These are phyloP conservation scores for Cordyceps cateniannulata DNA, from an alignment of 2,329 filamentous ascomycete genomes.

Conservation along the genomic window DNA sequence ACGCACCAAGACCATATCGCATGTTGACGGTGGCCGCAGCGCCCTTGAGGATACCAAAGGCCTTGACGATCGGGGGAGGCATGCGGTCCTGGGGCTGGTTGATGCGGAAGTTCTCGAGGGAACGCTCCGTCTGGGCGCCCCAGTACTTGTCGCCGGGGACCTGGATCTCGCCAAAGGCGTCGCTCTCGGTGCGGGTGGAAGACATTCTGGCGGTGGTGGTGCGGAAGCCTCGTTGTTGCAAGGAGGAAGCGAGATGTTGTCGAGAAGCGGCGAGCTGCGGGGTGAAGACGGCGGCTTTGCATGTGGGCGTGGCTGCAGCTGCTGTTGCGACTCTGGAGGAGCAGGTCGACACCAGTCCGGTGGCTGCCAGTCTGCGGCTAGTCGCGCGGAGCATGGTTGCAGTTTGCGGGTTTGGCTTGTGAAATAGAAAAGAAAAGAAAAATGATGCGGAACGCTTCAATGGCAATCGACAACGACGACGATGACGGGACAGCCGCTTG, in stretches of 20 bases:
- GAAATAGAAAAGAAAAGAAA: not conserved
- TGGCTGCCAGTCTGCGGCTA: slow-evolving; percentile 4
- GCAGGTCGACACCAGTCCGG: slow-evolving; percentile 1
- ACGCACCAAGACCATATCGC: slow-evolving; percentile 73
- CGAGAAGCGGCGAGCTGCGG: slow-evolving; percentile 1
- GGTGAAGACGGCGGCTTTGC: not conserved
- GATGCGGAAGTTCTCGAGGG: slow-evolving; percentile 96
- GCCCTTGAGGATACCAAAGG: slow-evolving; percentile 95
- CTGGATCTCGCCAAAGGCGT: slow-evolving; percentile 96
- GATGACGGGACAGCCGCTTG: not conserved
- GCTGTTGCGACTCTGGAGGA: slow-evolving; percentile 4
- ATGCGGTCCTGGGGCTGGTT: slow-evolving; percentile 99
- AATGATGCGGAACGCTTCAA: slow-evolving; percentile 2
- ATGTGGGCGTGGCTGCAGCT: slow-evolving; percentile 7
- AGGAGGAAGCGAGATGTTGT: not conserved
- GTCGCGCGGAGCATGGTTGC: slow-evolving; percentile 5
- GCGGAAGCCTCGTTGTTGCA: slow-evolving; percentile 15
- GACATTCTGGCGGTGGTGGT: slow-evolving; percentile 34
- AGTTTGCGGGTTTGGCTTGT: not conserved
- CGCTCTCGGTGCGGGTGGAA: slow-evolving; percentile 76
- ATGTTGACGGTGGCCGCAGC: slow-evolving; percentile 95
- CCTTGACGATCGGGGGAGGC: slow-evolving; percentile 85
- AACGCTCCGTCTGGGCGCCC: slow-evolving; percentile 96
- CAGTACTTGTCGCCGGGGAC: slow-evolving; percentile 93
- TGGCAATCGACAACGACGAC: not conserved